Evolutionary conservation across 306 rosid species (phyloP), one percentile per base, ranked within the genome.

Genomic region (Sicyos edulis): DNA sequence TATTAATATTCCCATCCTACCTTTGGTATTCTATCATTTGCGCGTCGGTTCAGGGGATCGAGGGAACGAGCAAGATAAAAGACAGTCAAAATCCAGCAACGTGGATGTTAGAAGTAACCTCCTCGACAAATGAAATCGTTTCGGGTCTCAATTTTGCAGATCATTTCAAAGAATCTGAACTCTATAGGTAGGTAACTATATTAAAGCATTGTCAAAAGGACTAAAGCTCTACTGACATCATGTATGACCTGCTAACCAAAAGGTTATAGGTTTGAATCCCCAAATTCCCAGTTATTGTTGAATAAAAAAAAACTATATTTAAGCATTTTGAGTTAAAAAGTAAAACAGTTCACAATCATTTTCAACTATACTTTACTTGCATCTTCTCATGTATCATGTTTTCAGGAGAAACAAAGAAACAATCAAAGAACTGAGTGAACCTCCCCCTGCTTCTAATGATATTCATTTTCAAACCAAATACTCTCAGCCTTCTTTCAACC

Each of bases 351-450:
- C 47, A 21, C 16, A 37, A 5, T 63, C 52, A 42, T 19, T 72
- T 12, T 13, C 50, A 71, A 71, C 60, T 54, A 54, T 70, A 26
- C 12, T 42, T 42, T 42, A 42, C 32, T 10, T 26, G 2, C 11
- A 67, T 72, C 37, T 17, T 54, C 80, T 81, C 12, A 21, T 77
- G 20, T 32, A 77, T 63, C 82, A 84, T 60, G 20, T 29, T 44
- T 78, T 63, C 78, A 85, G 92, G 87, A 81, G 88, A 81, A 89
- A 86, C 78, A 87, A 86, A 75, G 79, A 76, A 75, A 77, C 78
- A 7, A 79, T 87, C 78, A 73, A 57, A 66, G 89, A 86, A 77
- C 76, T 87, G 45, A 81, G 85, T 83, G 63, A 50, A 67, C 86
- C 96, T 29, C 61, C 78, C 56, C 70, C 88, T 54, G 86, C 85